These are phyloP conservation scores for Colletotrichum neosansevieriae DNA, from an alignment of 2,329 filamentous ascomycete species.

Conservation along the genomic window DNA sequence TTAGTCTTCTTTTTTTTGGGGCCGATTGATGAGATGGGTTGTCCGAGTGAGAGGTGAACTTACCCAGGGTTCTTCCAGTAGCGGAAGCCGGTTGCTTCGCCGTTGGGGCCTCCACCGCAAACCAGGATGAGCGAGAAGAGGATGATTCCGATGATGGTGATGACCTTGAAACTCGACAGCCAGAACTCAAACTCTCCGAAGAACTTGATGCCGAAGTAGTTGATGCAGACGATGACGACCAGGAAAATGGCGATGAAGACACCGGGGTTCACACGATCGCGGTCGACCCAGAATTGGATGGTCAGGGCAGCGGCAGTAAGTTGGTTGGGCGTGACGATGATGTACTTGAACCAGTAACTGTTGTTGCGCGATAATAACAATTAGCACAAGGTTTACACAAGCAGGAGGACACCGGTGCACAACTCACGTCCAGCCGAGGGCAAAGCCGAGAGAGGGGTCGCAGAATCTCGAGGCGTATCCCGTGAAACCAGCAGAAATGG, in stretches of 20 bases:
- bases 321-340: constrained; percentile 88
- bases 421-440: constrained; percentile 77
- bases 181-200: constrained; percentile 76
- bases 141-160: constrained; percentile 75
- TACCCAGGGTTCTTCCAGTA: constrained; percentile 74
- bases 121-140: constrained; percentile 73
- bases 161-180: constrained; percentile 74
- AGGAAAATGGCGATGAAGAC: constrained; percentile 83
- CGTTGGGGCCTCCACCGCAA: constrained; percentile 73
- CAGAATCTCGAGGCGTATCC: constrained; percentile 84
- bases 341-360: constrained; percentile 80
- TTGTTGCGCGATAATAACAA: constrained; percentile 72
- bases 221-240: constrained; percentile 72
- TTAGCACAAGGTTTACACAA: constrained; percentile 61
- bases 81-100: constrained; percentile 72
- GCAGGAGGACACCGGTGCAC: not conserved
- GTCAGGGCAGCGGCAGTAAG: constrained; percentile 84
- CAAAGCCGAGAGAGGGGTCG: constrained; percentile 84
- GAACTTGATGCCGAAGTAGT: constrained; percentile 77
- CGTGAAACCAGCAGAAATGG: constrained; percentile 82
- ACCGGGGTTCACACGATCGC: constrained; percentile 77
- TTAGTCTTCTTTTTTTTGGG: constrained; percentile 6
- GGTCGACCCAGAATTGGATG: constrained; percentile 80
- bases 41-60: not conserved
- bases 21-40: not conserved